phyloP scores from a whole-genome alignment of 176 grass and related monocot species.

The Otatea glauca region DNA sequence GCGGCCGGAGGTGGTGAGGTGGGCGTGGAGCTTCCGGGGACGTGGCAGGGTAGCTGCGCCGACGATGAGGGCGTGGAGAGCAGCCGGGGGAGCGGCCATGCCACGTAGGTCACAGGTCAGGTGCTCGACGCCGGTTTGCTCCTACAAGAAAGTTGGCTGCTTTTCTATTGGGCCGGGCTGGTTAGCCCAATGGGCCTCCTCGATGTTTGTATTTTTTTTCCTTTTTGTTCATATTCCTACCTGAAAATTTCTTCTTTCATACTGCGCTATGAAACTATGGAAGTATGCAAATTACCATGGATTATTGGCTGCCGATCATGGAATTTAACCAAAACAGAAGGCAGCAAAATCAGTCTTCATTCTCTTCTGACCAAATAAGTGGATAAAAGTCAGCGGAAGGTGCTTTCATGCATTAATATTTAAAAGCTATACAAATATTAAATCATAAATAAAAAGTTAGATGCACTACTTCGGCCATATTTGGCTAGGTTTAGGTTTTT shows the following conservation, averaged over 20 bases:
- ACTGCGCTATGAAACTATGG: too few relatives aligned
- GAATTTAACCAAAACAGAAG: neutral
- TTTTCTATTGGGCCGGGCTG: neutral
- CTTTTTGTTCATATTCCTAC: neutral
- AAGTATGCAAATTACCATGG: neutral
- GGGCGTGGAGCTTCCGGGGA: constrained; percentile 44
- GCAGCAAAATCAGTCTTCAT: neutral
- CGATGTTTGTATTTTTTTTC: neutral
- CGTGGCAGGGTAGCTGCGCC: neutral
- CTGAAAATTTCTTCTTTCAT: neutral
- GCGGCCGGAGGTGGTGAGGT: constrained; percentile 45
- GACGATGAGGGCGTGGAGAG: constrained; percentile 37
- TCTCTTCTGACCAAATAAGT: neutral
- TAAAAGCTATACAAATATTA: too few relatives aligned
- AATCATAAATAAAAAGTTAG: too few relatives aligned
- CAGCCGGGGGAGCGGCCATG: constrained; percentile 33
- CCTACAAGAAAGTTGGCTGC: neutral
- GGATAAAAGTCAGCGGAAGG: neutral
- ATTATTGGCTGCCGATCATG: neutral
- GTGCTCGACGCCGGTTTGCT: neutral
- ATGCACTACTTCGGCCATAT: too few relatives aligned
- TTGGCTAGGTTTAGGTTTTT: too few relatives aligned
- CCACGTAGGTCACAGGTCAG: neutral
- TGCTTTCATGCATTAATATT: too few relatives aligned
- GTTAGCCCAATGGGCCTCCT: neutral